A percentile compares a stretch with the other conserved stretches of the same genome.
Evolutionary conservation across 768 basidiomycete species (phyloP).

Genomic region (Tubosaeta sp.): DNA sequence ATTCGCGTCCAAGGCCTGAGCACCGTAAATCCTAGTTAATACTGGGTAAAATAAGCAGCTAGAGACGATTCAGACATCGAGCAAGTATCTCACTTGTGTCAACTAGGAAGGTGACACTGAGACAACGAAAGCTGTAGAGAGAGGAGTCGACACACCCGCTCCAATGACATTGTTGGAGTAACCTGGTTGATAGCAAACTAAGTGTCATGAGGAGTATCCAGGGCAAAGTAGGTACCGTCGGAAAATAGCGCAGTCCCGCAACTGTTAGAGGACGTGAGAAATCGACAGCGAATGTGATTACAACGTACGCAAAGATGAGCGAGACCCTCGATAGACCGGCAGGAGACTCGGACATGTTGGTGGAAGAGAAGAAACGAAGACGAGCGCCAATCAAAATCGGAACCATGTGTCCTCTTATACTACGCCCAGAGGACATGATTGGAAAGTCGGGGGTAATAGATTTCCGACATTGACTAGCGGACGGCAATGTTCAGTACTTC

Average conservation of each 20-base stretch:
- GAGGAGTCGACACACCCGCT: slow-evolving; percentile 46
- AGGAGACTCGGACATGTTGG: slow-evolving; percentile 15
- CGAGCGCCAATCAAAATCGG: background rate
- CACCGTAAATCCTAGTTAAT: slow-evolving; percentile 65
- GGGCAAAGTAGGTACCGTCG: slow-evolving; percentile 49
- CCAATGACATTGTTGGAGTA: slow-evolving; percentile 82
- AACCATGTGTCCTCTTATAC: slow-evolving; percentile 8
- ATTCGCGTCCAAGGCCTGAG: slow-evolving; percentile 42
- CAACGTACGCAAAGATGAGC: slow-evolving; percentile 77
- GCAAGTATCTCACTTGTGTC: slow-evolving; percentile 51
- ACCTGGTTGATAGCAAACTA: slow-evolving; percentile 37
- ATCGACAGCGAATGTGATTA: background rate
- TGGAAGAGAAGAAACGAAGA: background rate
- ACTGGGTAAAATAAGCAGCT: slow-evolving; percentile 38
- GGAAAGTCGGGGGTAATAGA: background rate
- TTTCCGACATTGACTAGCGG: slow-evolving; percentile 5
- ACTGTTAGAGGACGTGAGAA: slow-evolving; percentile 32
- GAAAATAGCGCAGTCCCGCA: slow-evolving; percentile 88
- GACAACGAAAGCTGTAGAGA: background rate
- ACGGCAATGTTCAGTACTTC: slow-evolving; percentile 22
- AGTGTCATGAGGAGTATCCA: background rate
- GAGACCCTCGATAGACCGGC: slow-evolving; percentile 52
- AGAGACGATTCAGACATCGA: background rate
- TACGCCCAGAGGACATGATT: background rate
- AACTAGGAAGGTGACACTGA: slow-evolving; percentile 38